Evolutionary conservation across 2,329 filamentous ascomycete genomes (phyloP).

Genomic region (Fusarium illudens): DNA sequence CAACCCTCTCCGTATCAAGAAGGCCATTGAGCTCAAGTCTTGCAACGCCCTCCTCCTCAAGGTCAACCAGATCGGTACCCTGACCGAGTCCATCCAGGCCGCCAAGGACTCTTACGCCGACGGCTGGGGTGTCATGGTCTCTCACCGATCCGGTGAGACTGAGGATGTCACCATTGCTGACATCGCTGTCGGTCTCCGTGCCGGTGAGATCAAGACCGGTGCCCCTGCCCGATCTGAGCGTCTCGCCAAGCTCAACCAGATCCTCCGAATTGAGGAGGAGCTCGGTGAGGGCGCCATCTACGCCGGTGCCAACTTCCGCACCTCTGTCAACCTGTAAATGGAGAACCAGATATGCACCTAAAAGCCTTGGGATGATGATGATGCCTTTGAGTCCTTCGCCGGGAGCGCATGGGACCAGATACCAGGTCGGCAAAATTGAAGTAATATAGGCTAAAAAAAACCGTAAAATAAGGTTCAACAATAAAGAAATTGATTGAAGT

Average conservation of each 20-base stretch:
- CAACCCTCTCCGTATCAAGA: constrained; percentile 99
- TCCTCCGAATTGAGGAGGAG: constrained; percentile 99
- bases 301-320: constrained; percentile 92
- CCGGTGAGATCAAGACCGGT: constrained; percentile 99
- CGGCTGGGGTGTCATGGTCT: constrained; percentile 99
- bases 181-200: constrained; percentile 94
- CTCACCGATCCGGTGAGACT: constrained; percentile 98
- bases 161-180: constrained; percentile 99
- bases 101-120: constrained; percentile 98
- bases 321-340: constrained; percentile 82
- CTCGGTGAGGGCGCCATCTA: constrained; percentile 91
- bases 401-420: constrained; percentile 37
- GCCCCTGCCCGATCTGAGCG: constrained; percentile 96
- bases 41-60: constrained; percentile 98
- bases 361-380: constrained; percentile 38
- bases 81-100: constrained; percentile 98
- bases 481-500: constrained; percentile 35
- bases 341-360: constrained; percentile 17
- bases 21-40: constrained; percentile 98
- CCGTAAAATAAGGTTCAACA: constrained; percentile 39
- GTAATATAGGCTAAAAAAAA: constrained; percentile 43
- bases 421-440: constrained; percentile 39
- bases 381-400: constrained; percentile 36
- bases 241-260: constrained; percentile 99
- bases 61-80: constrained; percentile 99